phyloP scores from a whole-genome alignment of 1,139 yeast genomes.

The Suhomyces maxii region DNA sequence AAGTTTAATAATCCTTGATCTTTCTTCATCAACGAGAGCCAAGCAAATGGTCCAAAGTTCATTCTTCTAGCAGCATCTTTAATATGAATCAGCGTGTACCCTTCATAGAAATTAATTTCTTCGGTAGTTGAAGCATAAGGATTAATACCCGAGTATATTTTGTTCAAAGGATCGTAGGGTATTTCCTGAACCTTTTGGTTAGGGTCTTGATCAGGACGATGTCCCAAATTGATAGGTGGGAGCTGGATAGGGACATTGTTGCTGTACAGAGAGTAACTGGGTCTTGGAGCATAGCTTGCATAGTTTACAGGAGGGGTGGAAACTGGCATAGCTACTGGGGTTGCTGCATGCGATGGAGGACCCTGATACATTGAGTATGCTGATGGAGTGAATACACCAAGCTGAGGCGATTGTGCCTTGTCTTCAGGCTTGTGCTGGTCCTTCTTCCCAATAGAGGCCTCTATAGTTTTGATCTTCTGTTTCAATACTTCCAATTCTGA shows the following conservation, averaged over 20 bases:
- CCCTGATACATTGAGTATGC: conserved; percentile 1
- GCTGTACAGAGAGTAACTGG: conserved; percentile 1
- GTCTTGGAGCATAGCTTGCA: neutral
- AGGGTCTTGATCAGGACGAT: neutral
- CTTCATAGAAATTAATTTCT: conserved; percentile 22
- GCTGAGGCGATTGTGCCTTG: neutral
- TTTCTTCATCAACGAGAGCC: conserved; percentile 33
- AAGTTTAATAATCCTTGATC: conserved; percentile 17
- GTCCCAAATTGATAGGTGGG: conserved; percentile 11
- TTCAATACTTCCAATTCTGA: conserved; percentile 30
- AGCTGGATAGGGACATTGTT: conserved; percentile 11
- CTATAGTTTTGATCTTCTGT: conserved; percentile 43
- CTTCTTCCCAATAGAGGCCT: conserved; percentile 32
- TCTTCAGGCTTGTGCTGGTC: neutral
- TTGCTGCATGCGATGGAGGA: neutral
- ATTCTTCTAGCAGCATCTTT: conserved; percentile 20
- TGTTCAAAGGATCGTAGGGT: conserved; percentile 7
- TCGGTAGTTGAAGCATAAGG: conserved; percentile 19
- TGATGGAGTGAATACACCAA: neutral
- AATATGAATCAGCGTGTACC: conserved; percentile 24
- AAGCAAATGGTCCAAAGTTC: conserved; percentile 30
- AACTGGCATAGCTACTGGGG: neutral
- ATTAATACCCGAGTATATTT: conserved; percentile 27
- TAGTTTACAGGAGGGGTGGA: neutral
- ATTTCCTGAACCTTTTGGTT: neutral